Percentiles rank a stretch among this genome's conserved stretches.
phyloP scores from a whole-genome alignment of 2,329 filamentous ascomycete species.

The Aspergillus sp. region DNA sequence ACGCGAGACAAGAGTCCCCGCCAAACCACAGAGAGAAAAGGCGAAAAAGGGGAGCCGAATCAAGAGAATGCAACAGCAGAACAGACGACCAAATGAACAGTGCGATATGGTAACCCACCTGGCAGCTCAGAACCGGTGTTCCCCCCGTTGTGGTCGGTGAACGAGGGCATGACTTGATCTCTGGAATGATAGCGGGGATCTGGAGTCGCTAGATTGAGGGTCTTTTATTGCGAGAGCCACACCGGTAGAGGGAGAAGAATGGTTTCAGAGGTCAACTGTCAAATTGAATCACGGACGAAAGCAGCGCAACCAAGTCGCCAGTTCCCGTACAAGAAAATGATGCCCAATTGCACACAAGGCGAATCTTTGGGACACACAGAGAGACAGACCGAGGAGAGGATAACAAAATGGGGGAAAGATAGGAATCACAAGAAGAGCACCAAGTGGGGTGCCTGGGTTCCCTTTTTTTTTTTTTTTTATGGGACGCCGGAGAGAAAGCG shows the following conservation, averaged over 20 bases:
- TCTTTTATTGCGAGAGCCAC: background rate
- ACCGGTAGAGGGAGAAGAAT: background rate
- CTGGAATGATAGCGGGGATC: background rate
- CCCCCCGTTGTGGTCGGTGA: slow-evolving; percentile 18
- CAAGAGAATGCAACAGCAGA: background rate
- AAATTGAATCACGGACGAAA: background rate
- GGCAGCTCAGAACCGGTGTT: slow-evolving; percentile 17
- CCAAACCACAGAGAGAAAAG: slow-evolving; percentile 1
- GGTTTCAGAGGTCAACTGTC: background rate
- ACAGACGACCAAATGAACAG: background rate
- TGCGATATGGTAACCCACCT: slow-evolving; percentile 20
- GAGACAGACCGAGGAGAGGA: background rate
- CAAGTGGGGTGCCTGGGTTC: slow-evolving; percentile 1
- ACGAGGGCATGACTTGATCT: slow-evolving; percentile 20
- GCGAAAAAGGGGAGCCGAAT: background rate
- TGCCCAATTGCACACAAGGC: background rate
- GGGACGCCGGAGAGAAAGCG: background rate
- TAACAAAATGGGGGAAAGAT: background rate
- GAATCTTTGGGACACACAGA: background rate
- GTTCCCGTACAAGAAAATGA: too few relatives aligned
- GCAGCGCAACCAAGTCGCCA: too few relatives aligned
- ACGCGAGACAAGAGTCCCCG: background rate
- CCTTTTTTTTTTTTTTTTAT: too few relatives aligned
- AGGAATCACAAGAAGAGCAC: slow-evolving; percentile 1
- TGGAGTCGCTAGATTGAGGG: background rate